Evolutionary conservation across 2,329 filamentous ascomycete genomes (phyloP).

Genomic region (Ophiostoma australiae): DNA sequence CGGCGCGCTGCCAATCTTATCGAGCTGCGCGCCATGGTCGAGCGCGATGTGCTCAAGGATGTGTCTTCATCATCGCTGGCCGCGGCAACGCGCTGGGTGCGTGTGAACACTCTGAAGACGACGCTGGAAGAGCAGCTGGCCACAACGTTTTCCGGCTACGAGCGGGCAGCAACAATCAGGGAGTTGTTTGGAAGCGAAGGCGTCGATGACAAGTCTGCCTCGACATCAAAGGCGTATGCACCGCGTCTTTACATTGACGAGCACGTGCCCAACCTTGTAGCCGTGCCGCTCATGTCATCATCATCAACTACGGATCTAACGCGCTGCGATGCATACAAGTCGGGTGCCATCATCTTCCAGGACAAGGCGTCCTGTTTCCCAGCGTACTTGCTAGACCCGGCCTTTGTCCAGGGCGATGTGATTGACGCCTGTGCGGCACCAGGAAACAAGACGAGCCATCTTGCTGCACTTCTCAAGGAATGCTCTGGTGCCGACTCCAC

Average conservation of each 20-base stretch:
- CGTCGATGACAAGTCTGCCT: background rate
- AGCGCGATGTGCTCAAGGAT: slow-evolving; percentile 62
- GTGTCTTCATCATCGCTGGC: slow-evolving; percentile 51
- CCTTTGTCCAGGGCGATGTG: slow-evolving; percentile 55
- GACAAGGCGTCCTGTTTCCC: slow-evolving; percentile 98
- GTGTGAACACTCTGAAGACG: slow-evolving; percentile 74
- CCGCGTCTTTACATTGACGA: slow-evolving; percentile 63
- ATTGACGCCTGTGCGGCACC: slow-evolving; percentile 94
- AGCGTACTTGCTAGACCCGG: slow-evolving; percentile 74
- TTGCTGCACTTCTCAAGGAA: slow-evolving; percentile 65
- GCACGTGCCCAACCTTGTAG: slow-evolving; percentile 78
- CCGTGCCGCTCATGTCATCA: slow-evolving; percentile 51
- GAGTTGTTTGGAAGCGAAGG: slow-evolving; percentile 46
- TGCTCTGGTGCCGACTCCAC: slow-evolving; percentile 17
- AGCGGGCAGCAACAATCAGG: slow-evolving; percentile 50
- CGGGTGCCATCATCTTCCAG: slow-evolving; percentile 80
- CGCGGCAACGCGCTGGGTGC: slow-evolving; percentile 81
- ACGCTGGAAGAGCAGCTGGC: slow-evolving; percentile 66
- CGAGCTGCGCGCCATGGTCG: slow-evolving; percentile 56
- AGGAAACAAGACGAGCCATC: slow-evolving; percentile 94
- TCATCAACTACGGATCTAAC: slow-evolving; percentile 59
- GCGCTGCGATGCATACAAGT: slow-evolving; percentile 65
- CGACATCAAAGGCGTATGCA: background rate
- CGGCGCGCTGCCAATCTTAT: slow-evolving; percentile 65
- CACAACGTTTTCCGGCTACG: slow-evolving; percentile 65